Conservation (phyloP, 2,329 filamentous ascomycete genomes). For the Leptographium galeiforme region DNA sequence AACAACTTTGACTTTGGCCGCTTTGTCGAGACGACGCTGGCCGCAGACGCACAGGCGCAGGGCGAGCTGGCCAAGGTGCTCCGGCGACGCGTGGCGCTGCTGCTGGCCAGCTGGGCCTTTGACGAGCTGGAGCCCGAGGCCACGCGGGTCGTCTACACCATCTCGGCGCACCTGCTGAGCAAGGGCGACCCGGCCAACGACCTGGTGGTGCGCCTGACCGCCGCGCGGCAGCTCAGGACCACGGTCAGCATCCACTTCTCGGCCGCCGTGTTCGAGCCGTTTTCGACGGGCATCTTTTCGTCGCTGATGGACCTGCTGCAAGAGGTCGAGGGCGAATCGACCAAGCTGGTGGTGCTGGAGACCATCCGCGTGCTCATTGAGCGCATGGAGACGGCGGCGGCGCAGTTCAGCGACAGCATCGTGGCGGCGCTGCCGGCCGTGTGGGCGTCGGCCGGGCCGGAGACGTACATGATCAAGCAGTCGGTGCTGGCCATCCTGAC, state of each 20-base stretch:
- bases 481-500: conserved; percentile 77
- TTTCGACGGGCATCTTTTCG: conserved; percentile 58
- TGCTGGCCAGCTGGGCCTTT: conserved; percentile 80
- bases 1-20: conserved; percentile 69
- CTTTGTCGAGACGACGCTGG: conserved; percentile 62
- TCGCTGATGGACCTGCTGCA: conserved; percentile 66
- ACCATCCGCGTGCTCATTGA: conserved; percentile 72
- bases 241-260: conserved; percentile 75
- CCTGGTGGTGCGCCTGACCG: conserved; percentile 80
- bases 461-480: conserved; percentile 89
- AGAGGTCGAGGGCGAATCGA: conserved; percentile 71
- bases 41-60: conserved; percentile 59
- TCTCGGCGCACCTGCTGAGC: conserved; percentile 77
- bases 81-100: conserved; percentile 73
- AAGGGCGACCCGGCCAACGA: conserved; percentile 69
- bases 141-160: conserved; percentile 66
- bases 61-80: conserved; percentile 61
- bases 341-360: conserved; percentile 78
- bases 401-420: conserved; percentile 62
- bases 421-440: conserved; percentile 66
- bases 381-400: conserved; percentile 62
- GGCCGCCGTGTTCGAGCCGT: conserved; percentile 60
- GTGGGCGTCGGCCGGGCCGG: conserved; percentile 68
- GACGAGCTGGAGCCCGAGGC: conserved; percentile 59
- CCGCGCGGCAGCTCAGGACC: conserved; percentile 68